Conservation (phyloP, 768 basidiomycete genomes). For the Trametes maxima region DNA sequence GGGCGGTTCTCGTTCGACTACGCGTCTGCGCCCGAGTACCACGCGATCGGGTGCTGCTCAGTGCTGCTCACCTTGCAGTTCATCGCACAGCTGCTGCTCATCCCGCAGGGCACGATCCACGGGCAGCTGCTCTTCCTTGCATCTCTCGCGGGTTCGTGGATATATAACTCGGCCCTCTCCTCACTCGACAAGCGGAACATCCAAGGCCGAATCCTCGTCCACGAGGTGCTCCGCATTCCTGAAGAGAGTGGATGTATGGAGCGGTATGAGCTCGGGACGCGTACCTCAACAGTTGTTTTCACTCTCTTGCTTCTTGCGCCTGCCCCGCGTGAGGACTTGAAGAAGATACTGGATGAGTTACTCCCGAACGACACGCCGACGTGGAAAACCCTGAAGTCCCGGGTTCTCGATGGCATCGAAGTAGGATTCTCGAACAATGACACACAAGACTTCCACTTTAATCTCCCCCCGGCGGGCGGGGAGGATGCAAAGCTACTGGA, state of each 20-base stretch:
- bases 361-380: constrained; percentile 8
- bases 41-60: constrained; percentile 6
- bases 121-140: constrained; percentile 18
- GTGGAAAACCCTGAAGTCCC: constrained; percentile 1
- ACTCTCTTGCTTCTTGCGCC: neutral
- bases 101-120: constrained; percentile 14
- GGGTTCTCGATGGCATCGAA: neutral
- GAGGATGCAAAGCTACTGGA: too few relatives aligned
- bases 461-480: too few relatives aligned
- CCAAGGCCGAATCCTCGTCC: constrained; percentile 11
- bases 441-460: too few relatives aligned
- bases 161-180: constrained; percentile 18
- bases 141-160: constrained; percentile 17
- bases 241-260: neutral
- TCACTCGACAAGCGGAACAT: constrained; percentile 12
- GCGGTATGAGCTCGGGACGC: constrained; percentile 5
- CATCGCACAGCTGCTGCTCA: constrained; percentile 12
- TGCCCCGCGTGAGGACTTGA: neutral
- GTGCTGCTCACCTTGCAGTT: constrained; percentile 13
- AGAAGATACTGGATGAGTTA: constrained; percentile 2
- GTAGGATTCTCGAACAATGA: neutral
- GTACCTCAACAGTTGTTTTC: constrained; percentile 1
- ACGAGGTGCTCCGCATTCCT: neutral
- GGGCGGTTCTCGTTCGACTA: constrained; percentile 9
- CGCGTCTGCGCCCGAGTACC: neutral